Evolutionary conservation across 768 basidiomycete genomes (phyloP).

Genomic region (Naematelia encephala): DNA sequence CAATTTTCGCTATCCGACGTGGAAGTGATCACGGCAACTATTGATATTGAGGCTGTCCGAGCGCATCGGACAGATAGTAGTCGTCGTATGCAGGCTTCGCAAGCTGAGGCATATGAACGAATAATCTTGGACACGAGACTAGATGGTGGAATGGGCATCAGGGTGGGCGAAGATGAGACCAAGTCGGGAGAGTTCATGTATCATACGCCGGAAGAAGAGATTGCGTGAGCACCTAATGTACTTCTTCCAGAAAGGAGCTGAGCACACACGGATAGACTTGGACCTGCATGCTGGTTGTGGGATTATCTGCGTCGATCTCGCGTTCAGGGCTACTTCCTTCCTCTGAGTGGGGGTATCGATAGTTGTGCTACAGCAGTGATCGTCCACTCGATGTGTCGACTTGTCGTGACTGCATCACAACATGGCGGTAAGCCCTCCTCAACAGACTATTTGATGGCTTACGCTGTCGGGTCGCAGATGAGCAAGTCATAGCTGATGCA

Average conservation of each 20-base stretch:
- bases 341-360: constrained; percentile 93
- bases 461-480: constrained; percentile 57
- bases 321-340: constrained; percentile 91
- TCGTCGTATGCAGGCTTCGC: constrained; percentile 83
- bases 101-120: constrained; percentile 69
- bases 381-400: constrained; percentile 91
- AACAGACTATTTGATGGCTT: constrained; percentile 6
- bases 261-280: constrained; percentile 61
- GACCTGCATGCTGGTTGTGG: constrained; percentile 99
- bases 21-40: constrained; percentile 90
- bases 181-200: constrained; percentile 56
- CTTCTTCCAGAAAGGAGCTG: not conserved
- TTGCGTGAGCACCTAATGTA: constrained; percentile 67
- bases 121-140: constrained; percentile 78
- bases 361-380: constrained; percentile 96
- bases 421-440: constrained; percentile 60
- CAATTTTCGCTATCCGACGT: constrained; percentile 96
- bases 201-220: constrained; percentile 91
- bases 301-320: constrained; percentile 93
- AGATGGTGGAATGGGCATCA: constrained; percentile 67
- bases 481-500: constrained; percentile 85
- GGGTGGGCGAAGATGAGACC: constrained; percentile 56
- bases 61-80: constrained; percentile 77
- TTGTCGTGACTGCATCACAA: constrained; percentile 74
- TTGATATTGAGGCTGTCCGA: constrained; percentile 95